Evolutionary conservation across 495 filamentous ascomycete genomes (phyloP).

Genomic region (Opeltia flavorubescens): DNA sequence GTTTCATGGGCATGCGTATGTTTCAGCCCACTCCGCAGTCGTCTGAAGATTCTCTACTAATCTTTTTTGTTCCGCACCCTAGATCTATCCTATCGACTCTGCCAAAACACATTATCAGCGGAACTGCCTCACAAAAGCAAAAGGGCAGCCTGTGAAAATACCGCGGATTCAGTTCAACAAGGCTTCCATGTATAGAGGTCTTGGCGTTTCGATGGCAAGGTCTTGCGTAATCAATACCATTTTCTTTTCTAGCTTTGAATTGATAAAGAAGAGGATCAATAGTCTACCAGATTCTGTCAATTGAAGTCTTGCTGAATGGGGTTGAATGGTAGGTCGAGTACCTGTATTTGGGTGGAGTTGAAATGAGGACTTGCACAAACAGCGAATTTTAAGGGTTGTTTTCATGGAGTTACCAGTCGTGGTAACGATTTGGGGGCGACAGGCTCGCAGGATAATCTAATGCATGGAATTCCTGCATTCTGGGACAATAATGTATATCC

Average conservation of each 20-base stretch:
- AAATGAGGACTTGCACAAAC: background rate
- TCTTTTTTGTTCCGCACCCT: too few species aligned
- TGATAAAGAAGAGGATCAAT: constrained; percentile 18
- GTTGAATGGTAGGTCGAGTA: background rate
- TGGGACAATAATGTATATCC: too few species aligned
- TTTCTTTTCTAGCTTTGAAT: constrained; percentile 16
- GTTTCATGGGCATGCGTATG: constrained; percentile 72
- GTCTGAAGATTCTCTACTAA: too few species aligned
- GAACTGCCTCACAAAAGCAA: constrained; percentile 56
- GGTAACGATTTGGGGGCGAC: too few species aligned
- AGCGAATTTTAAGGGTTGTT: too few species aligned
- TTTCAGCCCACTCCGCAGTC: constrained; percentile 11
- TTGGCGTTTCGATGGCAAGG: constrained; percentile 66
- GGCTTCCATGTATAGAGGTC: constrained; percentile 53
- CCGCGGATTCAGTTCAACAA: constrained; percentile 64
- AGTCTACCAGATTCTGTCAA: constrained; percentile 9
- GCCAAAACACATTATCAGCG: constrained; percentile 75
- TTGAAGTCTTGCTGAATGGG: background rate
- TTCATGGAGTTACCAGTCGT: too few species aligned
- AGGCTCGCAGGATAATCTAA: too few species aligned
- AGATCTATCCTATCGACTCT: constrained; percentile 67
- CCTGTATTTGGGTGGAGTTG: background rate
- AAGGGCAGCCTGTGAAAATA: constrained; percentile 38
- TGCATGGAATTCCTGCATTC: too few species aligned
- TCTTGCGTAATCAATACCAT: constrained; percentile 32